A percentile compares a stretch with the other conserved stretches of the same genome.
Evolutionary conservation across 805 yeast genomes (phyloP).

Genomic region (Metschnikowia proteae): DNA sequence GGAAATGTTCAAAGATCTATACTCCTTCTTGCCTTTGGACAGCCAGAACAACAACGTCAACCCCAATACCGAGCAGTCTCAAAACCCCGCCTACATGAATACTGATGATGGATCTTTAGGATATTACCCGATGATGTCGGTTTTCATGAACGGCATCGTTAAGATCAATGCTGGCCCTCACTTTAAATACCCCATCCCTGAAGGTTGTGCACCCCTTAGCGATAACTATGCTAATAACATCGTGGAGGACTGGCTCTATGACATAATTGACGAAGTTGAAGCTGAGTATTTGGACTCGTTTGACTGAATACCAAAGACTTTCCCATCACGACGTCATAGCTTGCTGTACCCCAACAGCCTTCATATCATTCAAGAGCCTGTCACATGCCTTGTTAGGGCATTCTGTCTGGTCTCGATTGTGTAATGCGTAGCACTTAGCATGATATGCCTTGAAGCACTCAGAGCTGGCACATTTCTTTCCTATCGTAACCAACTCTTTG

Average conservation of each 20-base stretch:
- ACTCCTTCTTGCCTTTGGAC: slow-evolving; percentile 77
- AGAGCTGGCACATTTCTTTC: slow-evolving; percentile 25
- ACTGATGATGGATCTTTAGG: slow-evolving; percentile 85
- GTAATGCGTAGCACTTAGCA: slow-evolving; percentile 43
- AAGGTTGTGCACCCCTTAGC: slow-evolving; percentile 47
- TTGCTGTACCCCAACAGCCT: slow-evolving; percentile 6
- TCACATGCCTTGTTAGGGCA: slow-evolving; percentile 13
- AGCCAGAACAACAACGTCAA: slow-evolving; percentile 41
- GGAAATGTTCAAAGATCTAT: slow-evolving; percentile 60
- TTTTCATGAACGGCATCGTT: slow-evolving; percentile 75
- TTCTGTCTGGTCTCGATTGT: slow-evolving; percentile 26
- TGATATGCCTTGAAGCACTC: slow-evolving; percentile 46
- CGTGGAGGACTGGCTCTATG: slow-evolving; percentile 80
- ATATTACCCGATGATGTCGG: slow-evolving; percentile 86
- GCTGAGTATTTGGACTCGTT: slow-evolving; percentile 50
- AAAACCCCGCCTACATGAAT: slow-evolving; percentile 35
- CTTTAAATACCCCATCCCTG: slow-evolving; percentile 39
- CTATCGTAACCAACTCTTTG: slow-evolving; percentile 50
- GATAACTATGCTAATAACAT: slow-evolving; percentile 64
- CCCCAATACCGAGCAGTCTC: slow-evolving; percentile 30
- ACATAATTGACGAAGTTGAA: slow-evolving; percentile 79
- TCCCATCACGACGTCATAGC: neutral
- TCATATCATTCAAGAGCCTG: slow-evolving; percentile 1
- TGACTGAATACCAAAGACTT: slow-evolving; percentile 20
- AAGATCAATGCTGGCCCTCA: slow-evolving; percentile 66